Evolutionary conservation across 108 stramenopile species (phyloP), one percentile per base, ranked within the genome.

Genomic region (Cyclostephanos tholiformis): DNA sequence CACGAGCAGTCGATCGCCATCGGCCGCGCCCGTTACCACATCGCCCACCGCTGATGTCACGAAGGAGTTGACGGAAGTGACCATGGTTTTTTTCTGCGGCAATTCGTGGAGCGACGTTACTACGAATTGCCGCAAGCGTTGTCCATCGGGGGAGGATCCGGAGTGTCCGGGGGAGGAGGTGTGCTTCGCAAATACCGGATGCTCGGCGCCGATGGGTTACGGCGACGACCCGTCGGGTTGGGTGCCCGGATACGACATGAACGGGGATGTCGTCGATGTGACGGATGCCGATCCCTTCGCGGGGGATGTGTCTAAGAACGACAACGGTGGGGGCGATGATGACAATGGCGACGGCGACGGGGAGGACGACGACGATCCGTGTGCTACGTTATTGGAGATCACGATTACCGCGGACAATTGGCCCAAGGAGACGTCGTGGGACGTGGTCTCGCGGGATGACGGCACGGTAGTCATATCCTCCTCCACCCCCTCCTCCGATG

Each of bases 131-230:
- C 50, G 62, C 25, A 72, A 53, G 38, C 71, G 71, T 20, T 72
- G 71, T 22, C 71, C 71, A 35, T 50, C 61, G 7, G 58, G 58
- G n/a, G 71, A 72, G 22, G 60, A 62, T 51, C 20, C 71, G 4
- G 60, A 72, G 46, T 72, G 71, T 41, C 71, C 71, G 49, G 41
- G 41, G 20, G 71, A 51, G 51, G 71, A 72, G 36, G 43, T 43
- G 48, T 80, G 80, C 69, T 80, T 74, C 29, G 65, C 80, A 35
- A 56, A 53, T 36, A 80, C 80, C 19, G 71, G 71, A 35, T 80
- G 80, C 46, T 55, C 63, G 13, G 67, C 69, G 38, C 73, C 74
- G 25, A 64, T 26, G 59, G 80, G 80, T 0, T 80, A 80, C 61
- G 73, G 73, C 0, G 44, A 74, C 6, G 72, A 67, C 44, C 63